A percentile compares a stretch with the other conserved stretches of the same genome.
Evolutionary conservation across 768 basidiomycete genomes (phyloP).

Genomic region (Scleroderma citrinum): DNA sequence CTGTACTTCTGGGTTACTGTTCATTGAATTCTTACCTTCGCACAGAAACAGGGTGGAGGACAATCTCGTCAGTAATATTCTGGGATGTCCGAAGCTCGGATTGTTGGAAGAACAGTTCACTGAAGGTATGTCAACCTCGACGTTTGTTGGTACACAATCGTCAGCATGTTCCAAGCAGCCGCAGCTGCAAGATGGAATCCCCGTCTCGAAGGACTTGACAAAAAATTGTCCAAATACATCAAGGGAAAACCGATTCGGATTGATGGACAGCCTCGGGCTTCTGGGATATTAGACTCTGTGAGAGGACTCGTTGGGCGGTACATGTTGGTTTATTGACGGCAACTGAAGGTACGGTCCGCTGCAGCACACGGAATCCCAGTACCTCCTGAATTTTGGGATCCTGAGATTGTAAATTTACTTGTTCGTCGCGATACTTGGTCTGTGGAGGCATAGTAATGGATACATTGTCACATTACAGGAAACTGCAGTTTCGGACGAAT

Average conservation of each 20-base stretch:
- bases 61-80: conserved; percentile 63
- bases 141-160: not conserved
- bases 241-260: conserved; percentile 64
- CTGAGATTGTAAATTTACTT: conserved; percentile 49
- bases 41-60: conserved; percentile 63
- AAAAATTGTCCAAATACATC: conserved; percentile 61
- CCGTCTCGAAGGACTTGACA: conserved; percentile 55
- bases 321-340: not conserved
- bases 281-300: conserved; percentile 71
- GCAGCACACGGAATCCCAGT: conserved; percentile 66
- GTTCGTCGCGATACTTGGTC: conserved; percentile 29
- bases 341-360: conserved; percentile 55
- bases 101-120: conserved; percentile 59
- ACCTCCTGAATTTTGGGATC: conserved; percentile 68
- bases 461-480: conserved; percentile 38
- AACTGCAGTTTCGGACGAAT: conserved; percentile 68
- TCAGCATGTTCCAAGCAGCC: conserved; percentile 31
- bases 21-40: not conserved
- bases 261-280: conserved; percentile 70
- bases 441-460: not conserved
- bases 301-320: not conserved
- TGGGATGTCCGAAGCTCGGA: conserved; percentile 62
- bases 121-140: conserved; percentile 37
- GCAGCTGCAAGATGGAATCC: conserved; percentile 62
- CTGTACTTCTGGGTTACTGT: not conserved